phyloP scores from a whole-genome alignment of 768 basidiomycete species.

The Saitozyma sp. region DNA sequence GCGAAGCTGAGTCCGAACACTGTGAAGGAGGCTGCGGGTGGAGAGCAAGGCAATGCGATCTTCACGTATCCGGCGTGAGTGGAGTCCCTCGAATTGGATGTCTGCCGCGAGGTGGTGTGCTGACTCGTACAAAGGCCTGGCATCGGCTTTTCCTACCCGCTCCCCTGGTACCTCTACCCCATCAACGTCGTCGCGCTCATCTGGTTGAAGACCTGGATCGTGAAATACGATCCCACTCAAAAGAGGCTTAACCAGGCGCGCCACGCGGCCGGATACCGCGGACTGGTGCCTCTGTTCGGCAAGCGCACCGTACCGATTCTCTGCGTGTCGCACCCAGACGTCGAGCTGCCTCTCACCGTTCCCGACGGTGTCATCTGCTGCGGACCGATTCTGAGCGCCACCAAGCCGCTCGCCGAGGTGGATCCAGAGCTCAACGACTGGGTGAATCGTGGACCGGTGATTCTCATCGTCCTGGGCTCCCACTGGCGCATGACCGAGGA shows the following conservation, averaged over 20 bases:
- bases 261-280: conserved; percentile 20
- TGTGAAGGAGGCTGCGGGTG: conserved; percentile 18
- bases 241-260: conserved; percentile 16
- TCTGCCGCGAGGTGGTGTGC: conserved; percentile 4
- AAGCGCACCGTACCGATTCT: conserved; percentile 1
- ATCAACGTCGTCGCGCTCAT: conserved; percentile 16
- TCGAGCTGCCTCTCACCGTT: conserved; percentile 20
- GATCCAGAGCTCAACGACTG: conserved; percentile 23
- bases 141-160: conserved; percentile 18
- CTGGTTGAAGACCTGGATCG: conserved; percentile 8
- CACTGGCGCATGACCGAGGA: conserved; percentile 7
- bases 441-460: conserved; percentile 10
- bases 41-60: conserved; percentile 9
- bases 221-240: conserved; percentile 11
- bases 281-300: conserved; percentile 10
- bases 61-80: conserved; percentile 28
- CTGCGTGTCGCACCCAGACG: conserved; percentile 22
- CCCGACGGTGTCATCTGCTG: conserved; percentile 20
- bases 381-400: conserved; percentile 25
- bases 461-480: conserved; percentile 29
- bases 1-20: conserved; percentile 26
- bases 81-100: background rate
- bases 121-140: background rate
- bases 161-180: conserved; percentile 20
- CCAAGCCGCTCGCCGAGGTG: conserved; percentile 3